A percentile compares a stretch with the other conserved stretches of the same genome.
Conservation (phyloP, 768 basidiomycete species). For the Tephrocybe sp. region DNA sequence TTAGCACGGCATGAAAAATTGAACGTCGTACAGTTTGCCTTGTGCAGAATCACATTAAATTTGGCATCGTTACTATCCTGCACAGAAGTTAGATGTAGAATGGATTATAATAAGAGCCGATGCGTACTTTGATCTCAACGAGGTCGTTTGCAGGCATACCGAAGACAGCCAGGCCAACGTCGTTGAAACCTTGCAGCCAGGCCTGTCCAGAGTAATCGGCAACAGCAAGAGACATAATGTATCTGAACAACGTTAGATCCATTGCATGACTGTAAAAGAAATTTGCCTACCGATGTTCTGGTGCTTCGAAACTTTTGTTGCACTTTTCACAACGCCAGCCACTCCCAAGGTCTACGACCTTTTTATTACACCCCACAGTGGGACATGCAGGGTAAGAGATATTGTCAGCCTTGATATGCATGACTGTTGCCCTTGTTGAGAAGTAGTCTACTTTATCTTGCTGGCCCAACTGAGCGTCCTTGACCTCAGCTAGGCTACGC, state of each 20-base stretch:
- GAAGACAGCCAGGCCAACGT: slow-evolving; percentile 76
- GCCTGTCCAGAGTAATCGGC: slow-evolving; percentile 88
- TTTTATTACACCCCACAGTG: slow-evolving; percentile 82
- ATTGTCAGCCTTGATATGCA: slow-evolving; percentile 83
- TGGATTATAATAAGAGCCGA: background rate
- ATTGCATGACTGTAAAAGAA: background rate
- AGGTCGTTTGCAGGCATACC: slow-evolving; percentile 80
- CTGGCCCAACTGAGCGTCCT: slow-evolving; percentile 71
- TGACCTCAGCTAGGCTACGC: slow-evolving; percentile 74
- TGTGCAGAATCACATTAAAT: slow-evolving; percentile 59
- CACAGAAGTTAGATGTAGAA: background rate
- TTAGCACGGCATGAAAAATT: slow-evolving; percentile 88
- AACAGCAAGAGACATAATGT: slow-evolving; percentile 82
- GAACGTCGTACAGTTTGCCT: slow-evolving; percentile 67
- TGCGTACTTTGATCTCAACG: slow-evolving; percentile 61
- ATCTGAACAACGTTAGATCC: slow-evolving; percentile 38
- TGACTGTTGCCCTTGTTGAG: slow-evolving; percentile 76
- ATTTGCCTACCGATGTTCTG: slow-evolving; percentile 72
- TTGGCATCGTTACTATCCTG: slow-evolving; percentile 62
- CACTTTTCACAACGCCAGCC: slow-evolving; percentile 97
- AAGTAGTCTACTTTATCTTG: slow-evolving; percentile 82
- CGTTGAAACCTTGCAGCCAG: slow-evolving; percentile 97
- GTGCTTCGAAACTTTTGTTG: slow-evolving; percentile 62
- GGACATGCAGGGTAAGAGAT: slow-evolving; percentile 90
- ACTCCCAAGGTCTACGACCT: slow-evolving; percentile 67